Conservation (phyloP, 352 stramenopile species). For the Chrysophaeum taylorii region DNA sequence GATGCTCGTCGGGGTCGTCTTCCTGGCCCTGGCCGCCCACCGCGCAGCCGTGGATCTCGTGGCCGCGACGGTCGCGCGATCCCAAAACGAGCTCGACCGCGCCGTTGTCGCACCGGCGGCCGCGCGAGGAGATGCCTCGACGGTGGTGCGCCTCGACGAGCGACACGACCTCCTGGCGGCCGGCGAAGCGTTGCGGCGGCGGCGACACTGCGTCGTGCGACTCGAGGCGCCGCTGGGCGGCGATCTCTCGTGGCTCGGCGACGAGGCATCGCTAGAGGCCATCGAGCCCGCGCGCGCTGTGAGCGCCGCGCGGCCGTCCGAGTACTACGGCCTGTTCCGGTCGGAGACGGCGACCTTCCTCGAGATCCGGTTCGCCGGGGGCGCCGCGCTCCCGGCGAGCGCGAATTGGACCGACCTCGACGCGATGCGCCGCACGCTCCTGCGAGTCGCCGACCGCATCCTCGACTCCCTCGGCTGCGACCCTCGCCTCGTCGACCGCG, state of each 20-base stretch:
- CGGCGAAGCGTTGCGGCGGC: not conserved
- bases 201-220: not conserved
- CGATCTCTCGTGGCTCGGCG: not conserved
- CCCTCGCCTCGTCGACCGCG: not conserved
- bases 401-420: not conserved
- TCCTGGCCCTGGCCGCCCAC: too few species aligned
- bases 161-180: not conserved
- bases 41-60: too few species aligned
- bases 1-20: too few species aligned
- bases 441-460: not conserved
- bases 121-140: not conserved
- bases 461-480: not conserved
- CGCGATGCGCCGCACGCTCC: not conserved
- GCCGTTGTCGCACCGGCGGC: not conserved
- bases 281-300: not conserved
- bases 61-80: not conserved
- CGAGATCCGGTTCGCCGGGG: not conserved
- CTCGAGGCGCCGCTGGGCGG: not conserved
- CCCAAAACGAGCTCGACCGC: not conserved
- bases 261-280: not conserved
- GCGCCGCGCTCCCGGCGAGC: not conserved
- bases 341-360: not conserved
- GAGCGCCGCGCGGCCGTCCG: not conserved
- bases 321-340: constrained; percentile 5
- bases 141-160: not conserved